Evolutionary conservation across 2,329 filamentous ascomycete species (phyloP).

Genomic region (Diaporthe citrichinensis): DNA sequence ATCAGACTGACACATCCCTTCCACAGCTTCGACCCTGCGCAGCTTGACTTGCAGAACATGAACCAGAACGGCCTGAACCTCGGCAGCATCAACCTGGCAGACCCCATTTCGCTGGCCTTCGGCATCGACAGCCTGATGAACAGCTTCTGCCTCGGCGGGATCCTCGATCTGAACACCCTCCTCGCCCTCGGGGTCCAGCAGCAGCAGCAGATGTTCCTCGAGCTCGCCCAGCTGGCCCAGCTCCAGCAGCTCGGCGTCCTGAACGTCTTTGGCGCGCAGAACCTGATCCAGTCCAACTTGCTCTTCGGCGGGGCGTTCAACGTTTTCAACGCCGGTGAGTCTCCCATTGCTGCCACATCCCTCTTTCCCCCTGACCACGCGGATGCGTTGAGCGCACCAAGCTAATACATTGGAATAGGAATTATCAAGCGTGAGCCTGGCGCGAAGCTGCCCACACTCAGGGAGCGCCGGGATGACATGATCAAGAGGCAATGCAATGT

Average conservation of each 20-base stretch:
- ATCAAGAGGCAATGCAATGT: constrained; percentile 47
- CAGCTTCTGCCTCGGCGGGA: constrained; percentile 48
- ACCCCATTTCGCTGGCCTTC: constrained; percentile 48
- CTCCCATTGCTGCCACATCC: background rate
- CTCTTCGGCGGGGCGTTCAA: constrained; percentile 40
- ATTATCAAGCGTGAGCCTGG: constrained; percentile 50
- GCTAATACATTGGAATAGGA: constrained; percentile 42
- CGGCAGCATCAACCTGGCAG: constrained; percentile 48
- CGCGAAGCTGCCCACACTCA: constrained; percentile 47
- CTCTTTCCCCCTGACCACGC: too few relatives aligned
- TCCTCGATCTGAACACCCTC: constrained; percentile 46
- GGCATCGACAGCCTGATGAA: constrained; percentile 50
- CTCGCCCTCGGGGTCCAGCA: constrained; percentile 46
- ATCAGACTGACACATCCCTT: background rate
- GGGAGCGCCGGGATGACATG: constrained; percentile 44
- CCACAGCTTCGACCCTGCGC: background rate
- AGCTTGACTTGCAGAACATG: constrained; percentile 26
- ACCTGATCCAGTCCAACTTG: constrained; percentile 48
- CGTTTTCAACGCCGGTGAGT: constrained; percentile 44
- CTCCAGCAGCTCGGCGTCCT: constrained; percentile 50
- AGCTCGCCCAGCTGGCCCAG: constrained; percentile 51
- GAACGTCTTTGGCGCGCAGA: constrained; percentile 47
- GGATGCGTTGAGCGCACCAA: background rate
- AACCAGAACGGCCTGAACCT: constrained; percentile 46
- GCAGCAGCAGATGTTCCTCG: constrained; percentile 50